phyloP scores from a whole-genome alignment of 139 green algal genomes.

The Tetradesmus obliquus region DNA sequence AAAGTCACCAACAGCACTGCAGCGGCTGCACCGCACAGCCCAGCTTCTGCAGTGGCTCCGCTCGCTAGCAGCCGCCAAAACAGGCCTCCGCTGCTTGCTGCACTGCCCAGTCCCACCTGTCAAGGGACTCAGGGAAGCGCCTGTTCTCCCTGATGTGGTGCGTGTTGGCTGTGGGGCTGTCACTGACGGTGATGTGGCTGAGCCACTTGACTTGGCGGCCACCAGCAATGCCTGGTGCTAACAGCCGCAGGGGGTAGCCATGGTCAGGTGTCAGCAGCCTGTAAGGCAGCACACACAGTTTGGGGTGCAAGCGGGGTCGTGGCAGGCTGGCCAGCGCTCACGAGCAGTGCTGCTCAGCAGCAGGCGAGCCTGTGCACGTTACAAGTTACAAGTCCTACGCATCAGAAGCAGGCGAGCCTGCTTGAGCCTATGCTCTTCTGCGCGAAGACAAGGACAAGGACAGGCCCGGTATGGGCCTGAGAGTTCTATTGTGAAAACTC shows the following conservation, averaged over 20 bases:
- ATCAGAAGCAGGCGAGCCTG: too few relatives aligned
- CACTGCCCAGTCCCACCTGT: conserved; percentile 56
- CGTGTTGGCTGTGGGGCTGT: conserved; percentile 84
- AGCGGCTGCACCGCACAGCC: too few relatives aligned
- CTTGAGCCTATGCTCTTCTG: too few relatives aligned
- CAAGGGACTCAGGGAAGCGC: conserved; percentile 91
- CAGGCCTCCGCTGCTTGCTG: too few relatives aligned
- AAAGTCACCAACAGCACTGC: too few relatives aligned
- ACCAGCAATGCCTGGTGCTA: conserved; percentile 88
- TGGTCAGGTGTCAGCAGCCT: conserved; percentile 72
- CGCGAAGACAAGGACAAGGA: too few relatives aligned
- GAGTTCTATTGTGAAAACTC: too few relatives aligned
- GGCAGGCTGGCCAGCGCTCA: neutral
- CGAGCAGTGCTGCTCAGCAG: neutral
- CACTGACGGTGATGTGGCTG: conserved; percentile 78
- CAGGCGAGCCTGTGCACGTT: too few relatives aligned
- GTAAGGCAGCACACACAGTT: neutral
- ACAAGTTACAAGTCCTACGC: too few relatives aligned
- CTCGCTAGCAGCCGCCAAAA: too few relatives aligned
- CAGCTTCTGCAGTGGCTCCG: too few relatives aligned
- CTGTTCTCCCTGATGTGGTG: conserved; percentile 99
- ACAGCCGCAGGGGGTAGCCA: conserved; percentile 79
- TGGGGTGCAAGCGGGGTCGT: neutral
- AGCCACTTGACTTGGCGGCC: conserved; percentile 92
- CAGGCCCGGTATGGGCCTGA: too few relatives aligned